Conservation (phyloP, 306 rosid species). For the Trifolium repens region DNA sequence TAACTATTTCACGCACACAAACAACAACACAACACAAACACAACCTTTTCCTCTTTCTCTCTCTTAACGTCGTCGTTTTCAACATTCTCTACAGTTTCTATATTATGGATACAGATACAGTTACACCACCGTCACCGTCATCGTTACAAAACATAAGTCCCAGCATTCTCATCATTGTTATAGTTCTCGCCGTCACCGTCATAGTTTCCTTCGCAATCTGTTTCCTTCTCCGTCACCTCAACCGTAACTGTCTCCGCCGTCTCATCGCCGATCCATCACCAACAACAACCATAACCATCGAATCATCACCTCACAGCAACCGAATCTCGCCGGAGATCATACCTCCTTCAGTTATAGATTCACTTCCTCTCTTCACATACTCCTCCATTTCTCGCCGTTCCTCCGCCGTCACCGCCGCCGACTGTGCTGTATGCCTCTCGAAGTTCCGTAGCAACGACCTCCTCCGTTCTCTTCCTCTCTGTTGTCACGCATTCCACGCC, state of each 20-base stretch:
- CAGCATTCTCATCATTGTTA: slow-evolving; percentile 59
- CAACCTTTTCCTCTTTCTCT: neutral
- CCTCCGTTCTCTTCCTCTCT: slow-evolving; percentile 73
- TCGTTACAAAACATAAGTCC: slow-evolving; percentile 53
- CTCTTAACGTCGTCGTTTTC: slow-evolving; percentile 43
- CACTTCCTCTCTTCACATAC: slow-evolving; percentile 67
- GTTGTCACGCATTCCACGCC: slow-evolving; percentile 78
- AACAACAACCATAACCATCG: neutral
- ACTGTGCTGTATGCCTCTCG: slow-evolving; percentile 81
- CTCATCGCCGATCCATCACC: slow-evolving; percentile 16
- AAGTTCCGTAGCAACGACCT: slow-evolving; percentile 62
- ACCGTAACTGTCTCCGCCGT: slow-evolving; percentile 66
- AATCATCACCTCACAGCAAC: slow-evolving; percentile 37
- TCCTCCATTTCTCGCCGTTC: slow-evolving; percentile 61
- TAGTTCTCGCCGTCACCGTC: slow-evolving; percentile 59
- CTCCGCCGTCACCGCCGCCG: slow-evolving; percentile 45
- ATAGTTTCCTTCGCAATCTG: slow-evolving; percentile 58
- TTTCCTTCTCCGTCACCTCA: slow-evolving; percentile 71
- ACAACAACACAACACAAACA: neutral
- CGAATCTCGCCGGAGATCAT: slow-evolving; percentile 59
- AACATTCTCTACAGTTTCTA: slow-evolving; percentile 9
- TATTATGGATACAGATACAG: neutral
- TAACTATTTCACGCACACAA: neutral
- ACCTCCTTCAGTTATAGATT: slow-evolving; percentile 33
- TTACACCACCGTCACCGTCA: slow-evolving; percentile 33